Base-by-base conservation (phyloP, 345 rosid genomes). In the Linum tenue region DNA sequence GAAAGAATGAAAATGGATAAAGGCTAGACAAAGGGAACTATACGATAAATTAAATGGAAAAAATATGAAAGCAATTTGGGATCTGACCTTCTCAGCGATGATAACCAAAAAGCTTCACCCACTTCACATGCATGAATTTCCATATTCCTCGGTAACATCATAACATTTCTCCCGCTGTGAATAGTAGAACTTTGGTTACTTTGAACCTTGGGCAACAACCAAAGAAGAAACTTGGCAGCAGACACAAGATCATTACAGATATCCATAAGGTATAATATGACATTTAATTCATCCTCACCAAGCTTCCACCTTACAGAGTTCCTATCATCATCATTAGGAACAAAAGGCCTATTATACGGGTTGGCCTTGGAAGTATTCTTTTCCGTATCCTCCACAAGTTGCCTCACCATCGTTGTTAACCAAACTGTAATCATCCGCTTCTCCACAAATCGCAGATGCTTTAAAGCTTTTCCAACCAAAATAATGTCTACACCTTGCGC, bases 191-290 rank as follows among this genome's bases (percentile, higher is more conserved):
- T 62, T 9, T 31, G 64, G 42, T 62, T 39, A 62, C 22, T 62
- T 12, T 15, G 64, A 62, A 66, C 85, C 84, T 82, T 89, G 61
- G 99, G 90, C 78, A 91, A 76, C 75, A 95, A 68, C 99, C 99
- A 91, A n/a, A 91, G 81, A 67, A 91, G 79, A 70, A 95, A 86
- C 70, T 85, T 91, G 73, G 78, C 82, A 39, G 86, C 89, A 53
- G 87, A 86, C 74, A 82, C 58, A 74, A 57, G 37, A 57, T 57
- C 60, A 57, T 37, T 37, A 57, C 60, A 57, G 60, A 37, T 37
- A 57, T 57, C 60, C 36, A 57, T 57, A 9, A 57, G 60, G 60
- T 57, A 17, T 57, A 57, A 57, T 37, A 57, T 57, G 7, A 17
- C 38, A 7, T 35, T n/a, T 57, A 57, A 37, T 37, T 57, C 60